Base-by-base conservation (phyloP, 345 rosid species). In the Heritiera littoralis region DNA sequence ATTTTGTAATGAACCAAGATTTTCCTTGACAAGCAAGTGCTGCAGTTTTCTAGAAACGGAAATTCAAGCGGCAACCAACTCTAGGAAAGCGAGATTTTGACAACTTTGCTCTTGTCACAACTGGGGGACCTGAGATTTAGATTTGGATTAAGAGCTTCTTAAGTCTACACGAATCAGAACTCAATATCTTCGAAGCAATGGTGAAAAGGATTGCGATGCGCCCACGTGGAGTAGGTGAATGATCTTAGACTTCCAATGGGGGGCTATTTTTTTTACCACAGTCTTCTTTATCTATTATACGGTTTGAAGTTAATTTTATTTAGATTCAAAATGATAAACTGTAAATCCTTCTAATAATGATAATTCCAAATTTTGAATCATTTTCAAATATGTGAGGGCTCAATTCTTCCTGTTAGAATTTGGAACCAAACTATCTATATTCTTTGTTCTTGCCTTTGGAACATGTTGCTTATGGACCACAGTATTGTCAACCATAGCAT, bases 211-310 rank as follows among this genome's bases (percentile, higher is more conserved):
- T 13, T 30, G 60, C 12, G 20, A 17, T 11, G 71, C 13, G 79
- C 65, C 79, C 87, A 81, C 76, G 80, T 78, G 82, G 58, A 76
- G 46, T 6, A 12, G 77, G 54, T 51, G 7, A 28, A 48, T 76
- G 30, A 43, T 66, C 59, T 45, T 48, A 15, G 73, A 41, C 5
- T 79, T 60, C 49, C 65, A 78, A 52, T 49, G 65, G 30, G 83
- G 45, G 76, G 3, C 38, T 35, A 23, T 23, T 23, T 23, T 23
- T 23, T 23, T 23, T 23, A 23, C 28, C 28, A 23, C 28, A 23
- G 28, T 23, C 28, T 23, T 23, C 28, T 23, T 23, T 23, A 23
- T 23, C 28, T 23, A 23, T 23, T 23, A 23, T 23, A 23, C 28
- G 28, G 28, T 23, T 23, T 23, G 28, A 23, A 0, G 0, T 23